Conservation (phyloP, 345 rosid genomes). For the Chamaenerion angustifolium region DNA sequence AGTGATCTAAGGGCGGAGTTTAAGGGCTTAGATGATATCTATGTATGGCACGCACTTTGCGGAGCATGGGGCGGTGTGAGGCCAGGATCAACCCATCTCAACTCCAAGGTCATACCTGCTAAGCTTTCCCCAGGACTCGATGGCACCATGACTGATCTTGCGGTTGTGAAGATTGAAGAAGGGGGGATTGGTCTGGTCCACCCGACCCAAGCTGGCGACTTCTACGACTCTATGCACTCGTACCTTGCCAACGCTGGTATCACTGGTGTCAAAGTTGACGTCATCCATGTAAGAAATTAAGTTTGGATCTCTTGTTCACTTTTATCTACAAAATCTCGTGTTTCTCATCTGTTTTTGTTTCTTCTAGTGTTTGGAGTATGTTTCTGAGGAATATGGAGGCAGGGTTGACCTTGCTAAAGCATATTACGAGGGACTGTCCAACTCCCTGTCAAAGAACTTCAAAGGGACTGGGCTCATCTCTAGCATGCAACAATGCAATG, state of each 20-base stretch:
- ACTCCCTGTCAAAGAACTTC: constrained; percentile 65
- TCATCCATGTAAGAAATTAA: constrained; percentile 49
- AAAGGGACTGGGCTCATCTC: constrained; percentile 58
- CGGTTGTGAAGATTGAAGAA: constrained; percentile 57
- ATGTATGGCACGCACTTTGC: constrained; percentile 79
- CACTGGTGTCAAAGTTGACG: constrained; percentile 75
- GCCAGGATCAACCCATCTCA: constrained; percentile 37
- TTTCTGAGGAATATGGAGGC: constrained; percentile 68
- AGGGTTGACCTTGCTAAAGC: constrained; percentile 65
- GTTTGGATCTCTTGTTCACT: not conserved
- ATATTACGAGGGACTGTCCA: constrained; percentile 45
- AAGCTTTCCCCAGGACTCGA: constrained; percentile 45
- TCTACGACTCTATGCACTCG: constrained; percentile 75
- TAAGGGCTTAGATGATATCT: constrained; percentile 52
- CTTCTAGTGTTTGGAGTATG: constrained; percentile 48
- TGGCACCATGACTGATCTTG: constrained; percentile 63
- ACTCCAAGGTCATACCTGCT: constrained; percentile 29
- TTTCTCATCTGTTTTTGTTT: not conserved
- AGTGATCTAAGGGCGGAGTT: constrained; percentile 51
- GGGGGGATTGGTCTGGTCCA: constrained; percentile 70
- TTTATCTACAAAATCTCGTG: too few relatives aligned
- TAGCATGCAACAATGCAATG: constrained; percentile 93
- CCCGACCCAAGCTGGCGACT: constrained; percentile 50
- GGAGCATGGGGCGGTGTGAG: constrained; percentile 92
- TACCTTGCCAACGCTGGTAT: constrained; percentile 53